A percentile compares a stretch with the other conserved stretches of the same genome.
Conservation (phyloP, 768 basidiomycete species). For the Sistotremastrum niveocremeum region DNA sequence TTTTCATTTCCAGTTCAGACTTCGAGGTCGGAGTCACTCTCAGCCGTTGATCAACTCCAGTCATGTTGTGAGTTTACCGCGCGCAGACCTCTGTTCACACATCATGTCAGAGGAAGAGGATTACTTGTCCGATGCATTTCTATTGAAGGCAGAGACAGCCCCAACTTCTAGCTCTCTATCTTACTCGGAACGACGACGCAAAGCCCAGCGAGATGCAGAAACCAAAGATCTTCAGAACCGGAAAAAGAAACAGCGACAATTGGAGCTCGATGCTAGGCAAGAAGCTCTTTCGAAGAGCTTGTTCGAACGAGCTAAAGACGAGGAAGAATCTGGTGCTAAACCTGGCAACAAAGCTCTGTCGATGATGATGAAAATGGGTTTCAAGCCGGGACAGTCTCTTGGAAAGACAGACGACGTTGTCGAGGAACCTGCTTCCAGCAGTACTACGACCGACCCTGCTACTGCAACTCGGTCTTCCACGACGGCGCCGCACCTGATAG, state of each 20-base stretch:
- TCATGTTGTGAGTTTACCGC: conserved; percentile 7
- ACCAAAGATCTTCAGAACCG: conserved; percentile 56
- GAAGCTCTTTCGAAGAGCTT: conserved; percentile 71
- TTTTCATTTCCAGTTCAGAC: conserved; percentile 8
- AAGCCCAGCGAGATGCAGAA: conserved; percentile 41
- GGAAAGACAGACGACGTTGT: conserved; percentile 29
- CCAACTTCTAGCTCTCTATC: conserved; percentile 32
- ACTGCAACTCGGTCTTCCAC: background rate
- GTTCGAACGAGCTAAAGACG: conserved; percentile 63
- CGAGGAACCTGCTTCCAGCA: conserved; percentile 2
- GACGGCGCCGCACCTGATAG: conserved; percentile 30
- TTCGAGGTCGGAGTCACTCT: conserved; percentile 11
- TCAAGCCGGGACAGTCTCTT: conserved; percentile 70
- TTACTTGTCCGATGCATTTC: conserved; percentile 82
- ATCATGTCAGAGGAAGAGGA: conserved; percentile 70
- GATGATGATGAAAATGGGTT: conserved; percentile 94
- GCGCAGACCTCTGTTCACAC: conserved; percentile 7
- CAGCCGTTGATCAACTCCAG: conserved; percentile 14
- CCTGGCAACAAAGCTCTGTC: conserved; percentile 63
- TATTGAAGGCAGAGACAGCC: conserved; percentile 25
- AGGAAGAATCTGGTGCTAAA: conserved; percentile 33
- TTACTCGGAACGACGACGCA: conserved; percentile 58
- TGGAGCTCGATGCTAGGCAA: conserved; percentile 60
- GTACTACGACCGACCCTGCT: background rate
- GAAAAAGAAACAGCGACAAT: conserved; percentile 50